A percentile compares a stretch with the other conserved stretches of the same genome.
Evolutionary conservation across 176 grass and related monocot genomes (phyloP).

Genomic region (Phragmites australis): DNA sequence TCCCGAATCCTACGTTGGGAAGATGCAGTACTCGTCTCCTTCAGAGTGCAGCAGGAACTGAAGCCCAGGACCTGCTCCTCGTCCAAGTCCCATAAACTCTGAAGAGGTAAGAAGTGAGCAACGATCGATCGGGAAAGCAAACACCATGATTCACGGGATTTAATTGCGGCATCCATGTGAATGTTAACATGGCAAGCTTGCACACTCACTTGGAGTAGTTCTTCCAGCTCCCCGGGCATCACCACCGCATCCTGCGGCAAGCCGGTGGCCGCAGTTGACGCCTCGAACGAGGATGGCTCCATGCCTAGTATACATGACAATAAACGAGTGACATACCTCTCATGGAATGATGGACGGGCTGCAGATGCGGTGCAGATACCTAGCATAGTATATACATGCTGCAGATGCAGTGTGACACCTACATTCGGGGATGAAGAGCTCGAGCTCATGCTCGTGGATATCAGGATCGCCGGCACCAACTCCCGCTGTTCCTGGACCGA

Average conservation of each 20-base stretch:
- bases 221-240: slow-evolving; percentile 38
- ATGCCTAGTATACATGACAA: slow-evolving; percentile 26
- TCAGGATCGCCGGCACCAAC: not conserved
- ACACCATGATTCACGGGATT: not conserved
- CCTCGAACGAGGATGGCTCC: slow-evolving; percentile 18
- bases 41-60: not conserved
- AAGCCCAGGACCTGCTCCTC: not conserved
- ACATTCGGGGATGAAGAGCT: slow-evolving; percentile 48
- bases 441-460: slow-evolving; percentile 12
- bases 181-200: not conserved
- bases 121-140: slow-evolving; percentile 1
- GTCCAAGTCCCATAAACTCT: slow-evolving; percentile 52
- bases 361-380: too few relatives aligned
- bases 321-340: not conserved
- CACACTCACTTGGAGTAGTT: slow-evolving; percentile 56
- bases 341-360: too few relatives aligned
- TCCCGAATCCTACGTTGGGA: slow-evolving; percentile 13
- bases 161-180: not conserved
- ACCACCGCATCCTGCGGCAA: not conserved
- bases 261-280: not conserved
- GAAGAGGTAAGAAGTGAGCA: not conserved
- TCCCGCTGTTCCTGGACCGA: slow-evolving; percentile 25
- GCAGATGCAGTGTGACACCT: not conserved
- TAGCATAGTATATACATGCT: too few relatives aligned
- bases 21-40: not conserved